phyloP scores from a whole-genome alignment of 2,329 filamentous ascomycete genomes.

The Xylaria sp. region DNA sequence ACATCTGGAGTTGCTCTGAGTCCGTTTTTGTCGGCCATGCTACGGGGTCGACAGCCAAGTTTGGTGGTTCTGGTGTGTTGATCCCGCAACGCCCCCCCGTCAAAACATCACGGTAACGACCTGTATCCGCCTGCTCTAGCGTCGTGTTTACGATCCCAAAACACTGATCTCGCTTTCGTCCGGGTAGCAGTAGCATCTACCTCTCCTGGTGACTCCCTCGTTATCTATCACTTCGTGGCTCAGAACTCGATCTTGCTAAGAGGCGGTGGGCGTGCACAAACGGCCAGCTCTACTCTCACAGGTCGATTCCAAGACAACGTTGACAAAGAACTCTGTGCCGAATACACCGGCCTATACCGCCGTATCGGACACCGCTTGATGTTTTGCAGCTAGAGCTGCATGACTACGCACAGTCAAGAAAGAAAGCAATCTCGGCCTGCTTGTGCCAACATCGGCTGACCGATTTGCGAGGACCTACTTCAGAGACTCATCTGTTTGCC shows the following conservation, averaged over 20 bases:
- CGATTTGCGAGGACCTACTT: conserved; percentile 32
- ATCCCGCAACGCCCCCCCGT: conserved; percentile 23
- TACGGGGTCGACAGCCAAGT: conserved; percentile 28
- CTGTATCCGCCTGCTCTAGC: conserved; percentile 7
- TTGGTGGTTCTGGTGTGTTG: conserved; percentile 21
- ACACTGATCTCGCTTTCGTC: conserved; percentile 19
- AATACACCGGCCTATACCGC: conserved; percentile 37
- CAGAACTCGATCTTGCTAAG: conserved; percentile 41
- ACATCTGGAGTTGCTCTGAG: conserved; percentile 24
- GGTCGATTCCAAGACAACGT: conserved; percentile 45
- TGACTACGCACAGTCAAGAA: conserved; percentile 36
- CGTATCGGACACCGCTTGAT: conserved; percentile 33
- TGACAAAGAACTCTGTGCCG: conserved; percentile 45
- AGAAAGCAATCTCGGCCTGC: conserved; percentile 36
- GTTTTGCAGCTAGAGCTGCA: conserved; percentile 36
- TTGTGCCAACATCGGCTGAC: conserved; percentile 34
- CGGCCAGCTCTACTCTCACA: conserved; percentile 38
- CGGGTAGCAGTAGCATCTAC: conserved; percentile 17
- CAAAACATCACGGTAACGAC: conserved; percentile 20
- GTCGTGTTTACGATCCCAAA: conserved; percentile 17
- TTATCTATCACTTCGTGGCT: conserved; percentile 40
- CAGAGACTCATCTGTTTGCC: conserved; percentile 37
- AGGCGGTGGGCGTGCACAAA: conserved; percentile 47
- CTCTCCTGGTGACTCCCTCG: conserved; percentile 16
- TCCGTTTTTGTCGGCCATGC: conserved; percentile 25